A percentile compares a stretch with the other conserved stretches of the same genome.
Evolutionary conservation across 192 early-diverging fungal species (phyloP).

Genomic region (Coemansia furcata): DNA sequence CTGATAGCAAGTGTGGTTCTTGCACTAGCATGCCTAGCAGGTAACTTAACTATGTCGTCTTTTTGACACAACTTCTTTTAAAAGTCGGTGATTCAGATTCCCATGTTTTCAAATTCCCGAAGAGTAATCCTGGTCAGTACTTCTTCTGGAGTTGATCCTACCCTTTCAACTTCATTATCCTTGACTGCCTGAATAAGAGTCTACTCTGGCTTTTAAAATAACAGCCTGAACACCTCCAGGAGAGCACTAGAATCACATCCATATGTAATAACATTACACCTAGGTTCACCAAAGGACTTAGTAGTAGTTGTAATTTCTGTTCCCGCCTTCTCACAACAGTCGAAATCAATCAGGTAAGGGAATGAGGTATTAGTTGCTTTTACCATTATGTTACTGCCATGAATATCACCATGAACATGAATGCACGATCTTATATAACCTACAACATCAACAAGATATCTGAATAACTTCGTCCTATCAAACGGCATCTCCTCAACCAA

Average conservation of each 20-base stretch:
- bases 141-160: too few relatives aligned
- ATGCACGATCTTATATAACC: not conserved
- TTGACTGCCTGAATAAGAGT: too few relatives aligned
- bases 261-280: slow-evolving; percentile 4
- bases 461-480: slow-evolving; percentile 4
- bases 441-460: not conserved
- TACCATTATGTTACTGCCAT: slow-evolving; percentile 10
- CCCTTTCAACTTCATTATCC: too few relatives aligned
- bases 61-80: too few relatives aligned
- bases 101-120: too few relatives aligned
- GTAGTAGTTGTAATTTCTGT: not conserved
- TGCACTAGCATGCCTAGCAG: too few relatives aligned
- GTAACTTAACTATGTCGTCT: too few relatives aligned
- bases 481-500: not conserved
- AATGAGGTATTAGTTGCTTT: not conserved
- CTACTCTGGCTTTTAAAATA: too few relatives aligned
- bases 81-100: too few relatives aligned
- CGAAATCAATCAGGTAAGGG: slow-evolving; percentile 12
- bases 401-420: slow-evolving; percentile 9
- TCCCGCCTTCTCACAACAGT: not conserved
- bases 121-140: too few relatives aligned
- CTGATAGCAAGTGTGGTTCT: too few relatives aligned
- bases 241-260: slow-evolving; percentile 4
- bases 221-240: not conserved
- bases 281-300: not conserved